Evolutionary conservation across 768 basidiomycete genomes (phyloP).

Genomic region (Naematelia encephala): DNA sequence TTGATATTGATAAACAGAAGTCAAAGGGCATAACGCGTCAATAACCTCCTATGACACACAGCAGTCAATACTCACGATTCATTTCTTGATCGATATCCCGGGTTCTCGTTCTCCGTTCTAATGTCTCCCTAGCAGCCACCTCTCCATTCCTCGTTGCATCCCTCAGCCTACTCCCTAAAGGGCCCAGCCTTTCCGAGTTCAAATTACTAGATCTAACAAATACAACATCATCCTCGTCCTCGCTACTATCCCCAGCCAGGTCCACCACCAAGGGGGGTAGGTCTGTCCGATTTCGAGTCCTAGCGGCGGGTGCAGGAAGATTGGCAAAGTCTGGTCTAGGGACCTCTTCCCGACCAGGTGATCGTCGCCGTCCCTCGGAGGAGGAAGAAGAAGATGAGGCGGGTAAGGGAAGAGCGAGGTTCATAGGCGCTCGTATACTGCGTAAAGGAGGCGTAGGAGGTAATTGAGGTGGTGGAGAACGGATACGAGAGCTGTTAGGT

Average conservation of each 20-base stretch:
- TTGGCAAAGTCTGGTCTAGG: not conserved
- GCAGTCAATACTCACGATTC: not conserved
- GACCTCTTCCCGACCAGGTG: not conserved
- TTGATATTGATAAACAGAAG: no score
- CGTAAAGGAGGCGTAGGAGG: not conserved
- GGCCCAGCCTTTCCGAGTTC: not conserved
- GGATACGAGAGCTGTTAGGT: not conserved
- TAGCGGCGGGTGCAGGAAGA: not conserved
- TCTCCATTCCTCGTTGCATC: not conserved
- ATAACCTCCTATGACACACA: not conserved
- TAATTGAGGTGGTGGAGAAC: not conserved
- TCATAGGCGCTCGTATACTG: not conserved
- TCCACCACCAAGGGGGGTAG: not conserved
- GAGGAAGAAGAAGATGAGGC: not conserved
- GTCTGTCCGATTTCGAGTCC: not conserved
- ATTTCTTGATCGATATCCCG: not conserved
- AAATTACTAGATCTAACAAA: not conserved
- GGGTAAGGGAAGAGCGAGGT: not conserved
- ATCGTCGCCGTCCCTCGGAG: not conserved
- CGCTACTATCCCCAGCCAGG: not conserved
- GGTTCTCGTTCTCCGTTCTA: not conserved
- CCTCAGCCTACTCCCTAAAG: not conserved
- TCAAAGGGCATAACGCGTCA: no score
- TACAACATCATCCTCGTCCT: not conserved
- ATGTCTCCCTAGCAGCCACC: not conserved